Base-by-base conservation (phyloP, 768 basidiomycete genomes). In the Auricularia heimuer region DNA sequence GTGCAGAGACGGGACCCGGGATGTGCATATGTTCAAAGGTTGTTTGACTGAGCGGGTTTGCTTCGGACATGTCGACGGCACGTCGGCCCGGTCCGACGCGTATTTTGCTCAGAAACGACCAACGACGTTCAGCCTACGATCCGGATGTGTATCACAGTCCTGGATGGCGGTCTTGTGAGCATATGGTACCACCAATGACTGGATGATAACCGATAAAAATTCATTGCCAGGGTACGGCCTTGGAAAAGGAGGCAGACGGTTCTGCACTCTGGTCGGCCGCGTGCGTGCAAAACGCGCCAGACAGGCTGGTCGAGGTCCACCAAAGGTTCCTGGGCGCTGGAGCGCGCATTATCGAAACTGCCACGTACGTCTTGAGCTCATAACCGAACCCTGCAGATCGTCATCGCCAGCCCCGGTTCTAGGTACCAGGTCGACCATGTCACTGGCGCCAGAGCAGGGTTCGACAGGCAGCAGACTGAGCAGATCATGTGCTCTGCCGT, bases 251-350 rank as follows among this genome's bases (percentile, higher is more conserved):
- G 45, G 65, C 79, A 39, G 75, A 81, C 66, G 81, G 84, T 56
- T 77, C 83, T 39, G 80, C 85, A 2, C 74, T 93, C 29, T 92
- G 90, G 91, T 92, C 90, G 14, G 83, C 86, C 0, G 80, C 84
- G 63, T 80, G 86, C 8, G 74, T 87, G 11, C 73, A 77, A 14
- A 78, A 83, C 36, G 76, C 85, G 45, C 82, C 85, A 0, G 79
- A 80, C 14, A 74, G 77, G 0, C 78, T 92, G 36, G 66, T 84
- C n/a, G 73, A 78, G 6, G 82, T 84, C 0, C 91, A 92, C 71
- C 68, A 82, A 39, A 77, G 78, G 0, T 93, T 88, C 72, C 72
- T 90, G 21, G 75, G 79, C 10, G 85, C 88, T 7, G 89, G 90
- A 0, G 83, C 88, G 10, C 77, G 79, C 62, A 77, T 90, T 14